Conservation (phyloP, 2,329 filamentous ascomycete species). For the Davidsoniella virescens region DNA sequence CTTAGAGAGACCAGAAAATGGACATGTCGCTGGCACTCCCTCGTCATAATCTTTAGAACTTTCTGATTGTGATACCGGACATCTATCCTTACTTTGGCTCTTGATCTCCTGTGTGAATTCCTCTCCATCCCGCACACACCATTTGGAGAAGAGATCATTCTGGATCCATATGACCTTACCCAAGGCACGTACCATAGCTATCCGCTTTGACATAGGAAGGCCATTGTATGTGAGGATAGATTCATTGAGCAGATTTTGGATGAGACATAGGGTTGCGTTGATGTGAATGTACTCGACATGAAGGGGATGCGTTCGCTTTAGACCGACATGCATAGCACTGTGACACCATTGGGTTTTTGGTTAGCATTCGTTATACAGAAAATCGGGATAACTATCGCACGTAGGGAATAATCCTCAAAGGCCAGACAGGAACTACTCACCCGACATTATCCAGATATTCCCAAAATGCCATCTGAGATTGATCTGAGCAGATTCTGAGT, state of each 20-base stretch:
- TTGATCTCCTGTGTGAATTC: conserved; percentile 27
- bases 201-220: conserved; percentile 50
- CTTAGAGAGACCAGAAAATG: neutral
- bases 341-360: neutral
- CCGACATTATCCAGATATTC: conserved; percentile 73
- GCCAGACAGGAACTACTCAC: conserved; percentile 24
- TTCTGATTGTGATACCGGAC: no score
- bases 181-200: conserved; percentile 57
- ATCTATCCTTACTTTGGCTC: no score
- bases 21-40: neutral
- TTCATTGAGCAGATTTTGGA: conserved; percentile 63
- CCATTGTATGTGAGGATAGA: conserved; percentile 57
- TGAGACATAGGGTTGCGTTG: conserved; percentile 53
- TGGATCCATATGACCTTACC: conserved; percentile 79
- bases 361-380: neutral
- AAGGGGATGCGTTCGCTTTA: conserved; percentile 52
- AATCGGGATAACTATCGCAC: neutral
- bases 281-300: conserved; percentile 73
- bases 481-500: conserved; percentile 59
- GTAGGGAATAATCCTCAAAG: neutral
- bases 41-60: no score
- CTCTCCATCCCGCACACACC: conserved; percentile 55
- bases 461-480: conserved; percentile 63
- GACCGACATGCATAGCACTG: conserved; percentile 67
- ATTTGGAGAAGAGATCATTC: conserved; percentile 73